A percentile compares a stretch with the other conserved stretches of the same genome.
Conservation (phyloP, 441 rosid species). For the Adansonia madagascariensis region DNA sequence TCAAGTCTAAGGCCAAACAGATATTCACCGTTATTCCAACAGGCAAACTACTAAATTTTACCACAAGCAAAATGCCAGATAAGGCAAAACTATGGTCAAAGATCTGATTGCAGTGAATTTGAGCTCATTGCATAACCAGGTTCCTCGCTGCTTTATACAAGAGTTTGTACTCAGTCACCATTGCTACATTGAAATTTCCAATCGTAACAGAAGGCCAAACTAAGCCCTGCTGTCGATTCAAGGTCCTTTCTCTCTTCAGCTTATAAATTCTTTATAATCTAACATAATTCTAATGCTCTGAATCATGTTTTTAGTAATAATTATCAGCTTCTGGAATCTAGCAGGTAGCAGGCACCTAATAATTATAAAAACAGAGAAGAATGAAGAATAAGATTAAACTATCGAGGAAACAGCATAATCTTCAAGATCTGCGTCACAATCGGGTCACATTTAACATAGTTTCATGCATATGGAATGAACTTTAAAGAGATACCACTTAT, state of each 20-base stretch:
- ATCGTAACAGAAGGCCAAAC: conserved; percentile 7
- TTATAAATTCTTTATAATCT: background rate
- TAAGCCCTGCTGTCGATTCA: background rate
- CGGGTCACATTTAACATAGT: background rate
- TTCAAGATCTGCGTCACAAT: background rate
- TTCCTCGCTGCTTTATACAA: background rate
- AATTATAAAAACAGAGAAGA: background rate
- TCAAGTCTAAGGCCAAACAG: background rate
- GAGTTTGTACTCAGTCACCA: background rate
- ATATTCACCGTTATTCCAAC: background rate
- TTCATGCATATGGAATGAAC: background rate
- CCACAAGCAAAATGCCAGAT: background rate
- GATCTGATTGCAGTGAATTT: background rate
- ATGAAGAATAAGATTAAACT: background rate
- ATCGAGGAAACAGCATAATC: background rate
- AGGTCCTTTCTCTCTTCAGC: conserved; percentile 14
- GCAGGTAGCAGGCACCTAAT: background rate
- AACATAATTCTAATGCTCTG: background rate
- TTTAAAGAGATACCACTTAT: background rate
- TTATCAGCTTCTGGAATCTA: background rate
- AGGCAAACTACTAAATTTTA: conserved; percentile 12
- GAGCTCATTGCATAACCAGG: background rate
- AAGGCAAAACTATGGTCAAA: background rate
- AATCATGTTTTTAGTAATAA: background rate
- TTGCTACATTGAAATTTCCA: background rate